Evolutionary conservation across 78 protist genomes (phyloP).

Genomic region (Dictyostelium intermedium): DNA sequence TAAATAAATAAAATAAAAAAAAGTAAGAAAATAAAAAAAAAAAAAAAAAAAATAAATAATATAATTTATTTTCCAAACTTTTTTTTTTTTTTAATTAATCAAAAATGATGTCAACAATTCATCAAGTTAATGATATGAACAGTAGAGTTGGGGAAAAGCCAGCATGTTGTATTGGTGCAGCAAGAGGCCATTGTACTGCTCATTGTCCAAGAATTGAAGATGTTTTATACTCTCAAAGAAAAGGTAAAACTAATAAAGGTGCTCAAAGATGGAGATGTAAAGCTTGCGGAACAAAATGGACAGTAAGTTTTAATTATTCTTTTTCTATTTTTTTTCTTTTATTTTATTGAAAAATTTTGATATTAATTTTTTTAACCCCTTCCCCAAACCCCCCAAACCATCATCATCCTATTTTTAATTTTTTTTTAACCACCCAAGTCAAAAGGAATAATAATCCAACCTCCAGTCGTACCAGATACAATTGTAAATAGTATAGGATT

Average conservation of each 20-base stretch:
- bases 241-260: constrained; percentile 77
- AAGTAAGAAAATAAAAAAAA: neutral
- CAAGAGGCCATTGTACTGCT: constrained; percentile 68
- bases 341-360: neutral
- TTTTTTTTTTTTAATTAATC: neutral
- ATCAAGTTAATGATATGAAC: neutral
- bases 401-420: neutral
- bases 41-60: neutral
- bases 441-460: constrained; percentile 26
- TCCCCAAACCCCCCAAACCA: no score
- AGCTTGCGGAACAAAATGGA: constrained; percentile 81
- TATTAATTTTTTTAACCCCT: neutral
- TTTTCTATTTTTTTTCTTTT: no score
- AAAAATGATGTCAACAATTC: constrained; percentile 34
- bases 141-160: constrained; percentile 26
- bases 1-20: neutral
- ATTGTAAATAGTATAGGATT: constrained; percentile 39
- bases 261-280: constrained; percentile 77
- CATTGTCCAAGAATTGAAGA: constrained; percentile 77
- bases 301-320: constrained; percentile 57
- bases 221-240: constrained; percentile 65
- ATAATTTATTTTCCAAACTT: neutral
- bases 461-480: constrained; percentile 76
- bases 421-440: constrained; percentile 8
- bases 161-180: constrained; percentile 43